phyloP scores from a whole-genome alignment of 345 rosid species.

The Carallia pectinifolia region DNA sequence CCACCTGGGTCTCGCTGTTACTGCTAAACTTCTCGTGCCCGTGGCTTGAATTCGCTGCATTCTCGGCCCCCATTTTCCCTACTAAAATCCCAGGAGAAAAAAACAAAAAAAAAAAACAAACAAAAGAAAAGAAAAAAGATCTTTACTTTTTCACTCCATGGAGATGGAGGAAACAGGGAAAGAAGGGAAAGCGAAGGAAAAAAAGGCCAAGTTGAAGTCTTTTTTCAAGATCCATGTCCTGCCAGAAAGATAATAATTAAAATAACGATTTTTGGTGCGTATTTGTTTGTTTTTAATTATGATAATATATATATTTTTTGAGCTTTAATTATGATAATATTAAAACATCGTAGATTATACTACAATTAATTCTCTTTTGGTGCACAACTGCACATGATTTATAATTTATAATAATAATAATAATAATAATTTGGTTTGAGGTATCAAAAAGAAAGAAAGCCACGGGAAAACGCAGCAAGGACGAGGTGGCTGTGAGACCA shows the following conservation, averaged over 20 bases:
- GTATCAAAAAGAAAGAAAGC: not conserved
- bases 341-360: too few relatives aligned
- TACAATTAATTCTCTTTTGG: too few relatives aligned
- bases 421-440: too few relatives aligned
- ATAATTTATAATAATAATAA: too few relatives aligned
- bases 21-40: constrained; percentile 14
- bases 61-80: constrained; percentile 39
- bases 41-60: constrained; percentile 31
- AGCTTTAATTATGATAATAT: not conserved
- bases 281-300: not conserved
- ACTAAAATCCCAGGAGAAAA: not conserved
- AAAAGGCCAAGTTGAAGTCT: not conserved
- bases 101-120: not conserved
- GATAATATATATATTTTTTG: too few relatives aligned
- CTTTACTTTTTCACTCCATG: not conserved
- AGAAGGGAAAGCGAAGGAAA: not conserved
- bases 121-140: not conserved
- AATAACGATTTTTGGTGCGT: not conserved
- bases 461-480: not conserved
- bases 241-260: not conserved
- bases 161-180: not conserved
- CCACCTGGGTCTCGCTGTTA: constrained; percentile 40
- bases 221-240: constrained; percentile 5
- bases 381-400: too few relatives aligned
- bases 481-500: not conserved